Percentiles rank a stretch among this genome's conserved stretches.
phyloP scores from a whole-genome alignment of 768 basidiomycete species.

The Tylopilus sp. region DNA sequence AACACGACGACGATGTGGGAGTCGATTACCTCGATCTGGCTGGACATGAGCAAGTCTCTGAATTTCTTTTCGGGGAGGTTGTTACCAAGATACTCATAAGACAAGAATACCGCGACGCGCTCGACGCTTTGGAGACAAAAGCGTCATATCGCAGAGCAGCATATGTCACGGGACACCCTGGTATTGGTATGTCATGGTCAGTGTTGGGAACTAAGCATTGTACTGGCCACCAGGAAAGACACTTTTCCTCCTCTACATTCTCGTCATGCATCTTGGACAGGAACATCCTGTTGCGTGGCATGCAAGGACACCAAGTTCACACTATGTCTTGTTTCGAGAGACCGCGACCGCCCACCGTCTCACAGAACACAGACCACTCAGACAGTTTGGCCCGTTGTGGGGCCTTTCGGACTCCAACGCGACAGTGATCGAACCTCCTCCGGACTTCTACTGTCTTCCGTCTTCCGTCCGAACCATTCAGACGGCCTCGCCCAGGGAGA shows the following conservation, averaged over 20 bases:
- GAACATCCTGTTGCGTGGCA: neutral
- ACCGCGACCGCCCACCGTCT: neutral
- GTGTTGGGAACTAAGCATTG: too few relatives aligned
- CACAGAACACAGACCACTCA: rapidly evolving
- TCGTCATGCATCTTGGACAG: neutral
- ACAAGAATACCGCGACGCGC: neutral
- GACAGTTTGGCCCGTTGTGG: neutral
- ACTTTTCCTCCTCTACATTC: neutral
- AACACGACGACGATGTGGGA: too few relatives aligned
- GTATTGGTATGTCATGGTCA: neutral
- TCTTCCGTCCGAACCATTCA: neutral
- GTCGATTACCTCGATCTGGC: too few relatives aligned
- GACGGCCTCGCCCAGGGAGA: neutral
- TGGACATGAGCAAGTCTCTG: too few relatives aligned
- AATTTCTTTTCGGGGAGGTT: too few relatives aligned
- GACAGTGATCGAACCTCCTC: rapidly evolving
- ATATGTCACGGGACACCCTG: neutral
- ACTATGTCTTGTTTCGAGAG: too few relatives aligned
- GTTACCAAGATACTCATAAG: constrained; percentile 2
- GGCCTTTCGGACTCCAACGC: neutral
- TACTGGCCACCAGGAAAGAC: neutral
- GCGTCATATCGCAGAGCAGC: neutral
- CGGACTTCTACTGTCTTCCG: neutral
- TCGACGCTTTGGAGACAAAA: neutral
- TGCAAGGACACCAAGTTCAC: too few relatives aligned